Evolutionary conservation across 495 filamentous ascomycete genomes (phyloP), one percentile per base, ranked within the genome.

Genomic region (Penicillium pulvis): DNA sequence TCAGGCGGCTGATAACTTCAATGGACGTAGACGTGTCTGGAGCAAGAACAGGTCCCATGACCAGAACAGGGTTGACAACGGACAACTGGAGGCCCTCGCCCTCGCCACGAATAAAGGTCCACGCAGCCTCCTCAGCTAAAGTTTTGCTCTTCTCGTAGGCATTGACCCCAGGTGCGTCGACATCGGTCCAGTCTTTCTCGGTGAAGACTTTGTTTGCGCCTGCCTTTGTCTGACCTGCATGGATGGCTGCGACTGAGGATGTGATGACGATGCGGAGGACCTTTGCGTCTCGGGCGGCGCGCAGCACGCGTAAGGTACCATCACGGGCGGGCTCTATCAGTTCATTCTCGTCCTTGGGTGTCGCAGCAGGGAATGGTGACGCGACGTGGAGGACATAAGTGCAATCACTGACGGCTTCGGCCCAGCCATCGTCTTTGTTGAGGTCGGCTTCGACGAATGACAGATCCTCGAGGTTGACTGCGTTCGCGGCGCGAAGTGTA

Each of bases 61-160:
- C 17, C 20, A 23, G 46, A n/a, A 6, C 19, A 9, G 58, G 58
- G 26, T 56, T 55, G 17, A 60, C 31, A 35, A 55, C 52, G 28
- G 58, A 31, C 17, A 60, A 6, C 10, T 60, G 52, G 10, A 60
- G 58, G 24, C 16, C 23, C 7, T 52, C 46, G 6, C 45, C 58
- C 51, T 60, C 58, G 11, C 51, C 45, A 20, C 55, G 30, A 36
- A 60, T 56, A 17, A 60, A 60, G 6, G 55, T 46, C 58, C 58
- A 60, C 23, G 58, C 58, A 7, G 52, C 52, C 6, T 36, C 35
- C 53, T 60, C 58, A 12, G 52, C 58, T 9, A 60, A 12, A 20
- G 58, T 60, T 26, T 60, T 60, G 52, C 58, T 60, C 51, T 60
- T 60, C 1, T 51, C 51, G n/a, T 60, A 60, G 8, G 58, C 46